phyloP scores from a whole-genome alignment of 768 basidiomycete species.

The Termitomyces sp. region DNA sequence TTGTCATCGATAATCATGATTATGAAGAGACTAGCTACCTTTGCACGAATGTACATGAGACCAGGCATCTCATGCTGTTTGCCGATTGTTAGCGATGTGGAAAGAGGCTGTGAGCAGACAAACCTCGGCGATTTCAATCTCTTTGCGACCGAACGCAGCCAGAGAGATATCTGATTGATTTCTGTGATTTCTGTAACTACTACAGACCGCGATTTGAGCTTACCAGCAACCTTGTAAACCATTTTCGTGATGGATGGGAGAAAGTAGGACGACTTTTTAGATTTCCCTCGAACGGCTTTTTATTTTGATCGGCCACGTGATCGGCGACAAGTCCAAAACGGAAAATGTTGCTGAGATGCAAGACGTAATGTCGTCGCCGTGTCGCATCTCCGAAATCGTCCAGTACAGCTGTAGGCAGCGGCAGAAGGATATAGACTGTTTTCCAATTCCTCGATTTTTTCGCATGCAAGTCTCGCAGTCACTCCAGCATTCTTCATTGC shows the following conservation, averaged over 20 bases:
- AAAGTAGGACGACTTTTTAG: constrained; percentile 14
- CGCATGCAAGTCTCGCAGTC: constrained; percentile 44
- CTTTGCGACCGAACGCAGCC: constrained; percentile 99
- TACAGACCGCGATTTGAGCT: constrained; percentile 8
- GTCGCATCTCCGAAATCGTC: constrained; percentile 63
- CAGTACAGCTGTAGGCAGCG: constrained; percentile 61
- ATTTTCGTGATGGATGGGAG: constrained; percentile 37
- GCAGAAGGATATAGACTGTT: constrained; percentile 45
- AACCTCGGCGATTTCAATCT: constrained; percentile 98
- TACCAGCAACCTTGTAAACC: constrained; percentile 91
- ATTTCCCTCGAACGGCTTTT: constrained; percentile 32
- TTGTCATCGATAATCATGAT: constrained; percentile 12
- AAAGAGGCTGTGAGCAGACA: constrained; percentile 9
- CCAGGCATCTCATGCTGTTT: constrained; percentile 89
- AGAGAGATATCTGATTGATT: constrained; percentile 74
- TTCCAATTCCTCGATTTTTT: constrained; percentile 73
- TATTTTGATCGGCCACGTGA: constrained; percentile 26
- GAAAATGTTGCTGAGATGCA: neutral
- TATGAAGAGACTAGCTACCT: constrained; percentile 41
- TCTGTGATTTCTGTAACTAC: constrained; percentile 8
- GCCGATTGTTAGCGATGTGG: constrained; percentile 11
- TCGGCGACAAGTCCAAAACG: neutral
- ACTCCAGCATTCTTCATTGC: neutral
- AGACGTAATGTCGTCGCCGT: constrained; percentile 21
- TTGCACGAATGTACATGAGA: constrained; percentile 87